A percentile compares a stretch with the other conserved stretches of the same genome.
phyloP scores from a whole-genome alignment of 2,329 filamentous ascomycete species.

The Fusarium longipes region DNA sequence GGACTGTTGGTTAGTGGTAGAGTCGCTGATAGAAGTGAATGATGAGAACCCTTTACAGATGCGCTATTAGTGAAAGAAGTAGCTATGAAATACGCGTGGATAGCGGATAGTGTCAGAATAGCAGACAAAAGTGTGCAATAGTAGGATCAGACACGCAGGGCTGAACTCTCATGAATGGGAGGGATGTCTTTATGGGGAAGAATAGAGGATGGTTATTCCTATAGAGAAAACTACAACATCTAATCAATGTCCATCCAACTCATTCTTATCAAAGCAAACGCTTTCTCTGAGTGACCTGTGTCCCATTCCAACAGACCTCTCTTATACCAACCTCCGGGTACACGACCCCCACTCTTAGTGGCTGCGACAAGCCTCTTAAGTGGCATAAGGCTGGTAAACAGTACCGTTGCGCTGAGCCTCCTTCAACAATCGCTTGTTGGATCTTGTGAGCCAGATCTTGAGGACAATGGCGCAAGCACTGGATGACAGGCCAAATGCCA shows the following conservation, averaged over 20 bases:
- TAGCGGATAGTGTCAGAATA: too few species aligned
- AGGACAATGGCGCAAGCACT: conserved; percentile 8
- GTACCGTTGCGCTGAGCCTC: conserved; percentile 21
- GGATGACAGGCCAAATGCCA: conserved; percentile 7
- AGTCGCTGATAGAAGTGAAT: too few species aligned
- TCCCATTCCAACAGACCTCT: not conserved
- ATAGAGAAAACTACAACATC: not conserved
- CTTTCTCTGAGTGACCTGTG: not conserved
- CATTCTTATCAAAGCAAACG: not conserved
- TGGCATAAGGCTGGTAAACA: conserved; percentile 16
- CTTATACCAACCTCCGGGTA: not conserved
- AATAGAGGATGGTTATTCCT: not conserved
- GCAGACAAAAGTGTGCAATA: too few species aligned
- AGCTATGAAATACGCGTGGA: too few species aligned
- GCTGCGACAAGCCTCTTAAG: too few species aligned
- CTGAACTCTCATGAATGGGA: not conserved
- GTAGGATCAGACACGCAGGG: too few species aligned
- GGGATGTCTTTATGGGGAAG: not conserved
- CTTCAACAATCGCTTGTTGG: conserved; percentile 14
- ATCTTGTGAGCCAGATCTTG: conserved; percentile 17
- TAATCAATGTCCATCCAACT: not conserved
- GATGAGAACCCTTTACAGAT: too few species aligned
- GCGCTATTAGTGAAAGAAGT: too few species aligned
- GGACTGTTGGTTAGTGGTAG: not conserved
- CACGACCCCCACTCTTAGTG: too few species aligned